phyloP scores from a whole-genome alignment of 2,329 filamentous ascomycete genomes.

The Colletotrichum eleusines region DNA sequence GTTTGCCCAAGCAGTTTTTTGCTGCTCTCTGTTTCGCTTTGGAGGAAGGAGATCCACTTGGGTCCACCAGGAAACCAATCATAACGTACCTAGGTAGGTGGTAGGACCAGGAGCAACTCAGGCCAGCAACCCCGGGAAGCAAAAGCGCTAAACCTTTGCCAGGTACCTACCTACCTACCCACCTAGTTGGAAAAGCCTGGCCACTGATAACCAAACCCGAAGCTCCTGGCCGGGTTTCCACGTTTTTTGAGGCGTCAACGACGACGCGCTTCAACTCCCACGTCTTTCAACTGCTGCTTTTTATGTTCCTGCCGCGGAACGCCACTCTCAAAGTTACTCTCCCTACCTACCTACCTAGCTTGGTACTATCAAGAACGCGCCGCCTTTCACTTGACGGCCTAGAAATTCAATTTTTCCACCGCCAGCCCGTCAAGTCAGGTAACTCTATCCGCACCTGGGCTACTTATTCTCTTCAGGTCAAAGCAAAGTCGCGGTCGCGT shows the following conservation, averaged over 20 bases:
- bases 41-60: neutral
- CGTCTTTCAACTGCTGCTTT: constrained; percentile 17
- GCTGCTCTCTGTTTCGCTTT: neutral
- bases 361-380: constrained; percentile 4
- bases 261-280: constrained; percentile 35
- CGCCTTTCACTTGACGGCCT: neutral
- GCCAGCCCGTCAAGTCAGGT: neutral
- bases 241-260: constrained; percentile 10
- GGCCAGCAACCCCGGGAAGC: neutral
- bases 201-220: neutral
- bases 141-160: neutral
- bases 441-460: neutral
- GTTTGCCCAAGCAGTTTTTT: constrained; percentile 1
- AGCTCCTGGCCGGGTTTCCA: constrained; percentile 3
- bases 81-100: neutral
- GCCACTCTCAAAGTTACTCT: neutral
- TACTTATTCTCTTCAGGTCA: constrained; percentile 6
- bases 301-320: constrained; percentile 9
- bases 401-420: neutral
- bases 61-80: neutral
- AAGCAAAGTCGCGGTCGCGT: constrained; percentile 39
- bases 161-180: no score
- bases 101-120: neutral
- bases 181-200: no score
- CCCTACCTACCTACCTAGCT: no score